Conservation (phyloP, 2,329 filamentous ascomycete species). For the Penicillium capsulatum region DNA sequence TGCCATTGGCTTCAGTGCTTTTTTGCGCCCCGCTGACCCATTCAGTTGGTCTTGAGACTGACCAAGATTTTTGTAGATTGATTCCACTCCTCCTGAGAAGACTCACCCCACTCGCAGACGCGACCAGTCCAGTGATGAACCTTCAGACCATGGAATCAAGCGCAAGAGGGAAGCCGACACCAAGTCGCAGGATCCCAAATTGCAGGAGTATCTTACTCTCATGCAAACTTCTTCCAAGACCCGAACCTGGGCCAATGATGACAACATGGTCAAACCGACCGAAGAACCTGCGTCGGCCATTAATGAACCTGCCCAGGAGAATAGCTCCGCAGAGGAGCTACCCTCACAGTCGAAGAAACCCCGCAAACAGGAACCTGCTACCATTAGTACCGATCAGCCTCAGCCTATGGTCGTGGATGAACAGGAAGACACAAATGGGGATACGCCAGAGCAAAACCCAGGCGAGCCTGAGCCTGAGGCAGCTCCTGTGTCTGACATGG, state of each 20-base stretch:
- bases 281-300: conserved; percentile 18
- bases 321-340: conserved; percentile 29
- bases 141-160: conserved; percentile 33
- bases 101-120: conserved; percentile 22
- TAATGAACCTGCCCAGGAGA: conserved; percentile 21
- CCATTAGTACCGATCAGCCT: conserved; percentile 8
- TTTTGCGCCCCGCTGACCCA: conserved; percentile 35
- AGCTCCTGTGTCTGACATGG: conserved; percentile 62
- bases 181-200: conserved; percentile 67
- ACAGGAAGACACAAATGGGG: conserved; percentile 10
- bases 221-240: conserved; percentile 67
- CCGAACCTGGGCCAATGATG: conserved; percentile 60
- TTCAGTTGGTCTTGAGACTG: conserved; percentile 40
- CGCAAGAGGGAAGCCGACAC: conserved; percentile 51
- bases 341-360: conserved; percentile 42
- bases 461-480: conserved; percentile 25
- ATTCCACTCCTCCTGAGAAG: conserved; percentile 32
- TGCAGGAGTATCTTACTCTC: conserved; percentile 79
- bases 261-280: conserved; percentile 32
- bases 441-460: conserved; percentile 17
- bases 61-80: conserved; percentile 39
- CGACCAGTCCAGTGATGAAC: conserved; percentile 15
- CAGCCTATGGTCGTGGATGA: conserved; percentile 25
- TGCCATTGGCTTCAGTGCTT: conserved; percentile 14
- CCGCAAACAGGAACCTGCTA: conserved; percentile 53